Conservation (phyloP, 805 yeast genomes). For the Spencermartinsiella europaea region DNA sequence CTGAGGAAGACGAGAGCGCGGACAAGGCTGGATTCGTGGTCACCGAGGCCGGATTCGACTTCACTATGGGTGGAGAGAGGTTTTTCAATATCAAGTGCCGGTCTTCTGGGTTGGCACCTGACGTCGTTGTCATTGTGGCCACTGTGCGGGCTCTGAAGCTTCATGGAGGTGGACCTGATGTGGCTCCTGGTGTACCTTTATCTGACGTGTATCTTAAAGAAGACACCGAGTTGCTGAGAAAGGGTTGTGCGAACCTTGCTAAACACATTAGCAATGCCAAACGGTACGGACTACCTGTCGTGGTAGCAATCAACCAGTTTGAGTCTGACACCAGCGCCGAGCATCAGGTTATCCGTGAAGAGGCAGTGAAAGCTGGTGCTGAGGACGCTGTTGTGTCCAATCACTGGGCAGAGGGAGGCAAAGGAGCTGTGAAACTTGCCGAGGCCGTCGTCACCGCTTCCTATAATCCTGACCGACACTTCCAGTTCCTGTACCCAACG, state of each 20-base stretch:
- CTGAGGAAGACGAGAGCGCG: conserved; percentile 38
- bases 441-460: conserved; percentile 69
- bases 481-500: conserved; percentile 64
- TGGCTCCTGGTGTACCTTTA: conserved; percentile 84
- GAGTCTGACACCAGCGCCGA: conserved; percentile 77
- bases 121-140: conserved; percentile 89
- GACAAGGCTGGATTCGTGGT: conserved; percentile 70
- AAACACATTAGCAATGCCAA: conserved; percentile 86
- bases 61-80: conserved; percentile 99
- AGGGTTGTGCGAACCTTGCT: conserved; percentile 82
- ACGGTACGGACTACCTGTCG: conserved; percentile 83
- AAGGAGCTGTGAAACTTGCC: conserved; percentile 82
- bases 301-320: conserved; percentile 89
- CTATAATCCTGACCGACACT: conserved; percentile 34
- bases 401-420: conserved; percentile 96
- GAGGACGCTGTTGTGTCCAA: conserved; percentile 81
- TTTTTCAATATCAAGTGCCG: conserved; percentile 95
- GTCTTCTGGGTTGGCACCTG: conserved; percentile 81
- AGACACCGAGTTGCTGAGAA: conserved; percentile 68
- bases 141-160: conserved; percentile 95
- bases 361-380: conserved; percentile 89
- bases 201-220: conserved; percentile 79
- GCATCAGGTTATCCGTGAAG: conserved; percentile 70
- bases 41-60: conserved; percentile 98
- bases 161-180: conserved; percentile 97